Conservation (phyloP, 306 rosid genomes). For the Acacia confusa region DNA sequence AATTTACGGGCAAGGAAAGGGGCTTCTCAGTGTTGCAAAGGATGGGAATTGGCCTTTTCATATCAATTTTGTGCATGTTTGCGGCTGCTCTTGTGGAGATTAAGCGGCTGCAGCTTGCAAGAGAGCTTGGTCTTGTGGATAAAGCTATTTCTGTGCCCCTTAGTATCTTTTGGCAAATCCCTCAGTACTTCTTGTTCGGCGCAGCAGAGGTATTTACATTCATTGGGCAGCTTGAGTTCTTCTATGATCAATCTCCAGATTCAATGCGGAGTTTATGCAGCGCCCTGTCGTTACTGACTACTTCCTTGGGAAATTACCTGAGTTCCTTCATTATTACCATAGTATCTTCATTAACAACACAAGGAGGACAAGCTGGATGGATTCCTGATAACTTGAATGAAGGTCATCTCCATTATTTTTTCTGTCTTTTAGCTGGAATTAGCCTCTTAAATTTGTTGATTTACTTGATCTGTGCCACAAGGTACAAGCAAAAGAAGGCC, state of each 20-base stretch:
- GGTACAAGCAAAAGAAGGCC: slow-evolving; percentile 76
- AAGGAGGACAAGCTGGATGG: slow-evolving; percentile 72
- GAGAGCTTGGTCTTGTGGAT: slow-evolving; percentile 61
- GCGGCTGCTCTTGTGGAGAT: slow-evolving; percentile 89
- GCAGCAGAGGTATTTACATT: slow-evolving; percentile 84
- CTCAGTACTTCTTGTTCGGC: slow-evolving; percentile 87
- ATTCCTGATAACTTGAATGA: slow-evolving; percentile 79
- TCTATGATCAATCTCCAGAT: slow-evolving; percentile 95
- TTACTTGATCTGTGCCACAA: slow-evolving; percentile 58
- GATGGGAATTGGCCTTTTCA: slow-evolving; percentile 86
- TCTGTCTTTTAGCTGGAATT: slow-evolving; percentile 88
- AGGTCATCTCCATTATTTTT: slow-evolving; percentile 80
- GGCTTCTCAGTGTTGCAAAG: slow-evolving; percentile 94
- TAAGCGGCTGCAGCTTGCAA: slow-evolving; percentile 62
- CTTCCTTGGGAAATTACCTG: slow-evolving; percentile 74
- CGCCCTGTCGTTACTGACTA: slow-evolving; percentile 82
- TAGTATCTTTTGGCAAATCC: slow-evolving; percentile 75
- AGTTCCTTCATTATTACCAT: slow-evolving; percentile 81
- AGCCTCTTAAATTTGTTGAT: slow-evolving; percentile 71
- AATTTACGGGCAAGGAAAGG: slow-evolving; percentile 73
- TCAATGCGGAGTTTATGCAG: slow-evolving; percentile 95
- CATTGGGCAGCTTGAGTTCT: slow-evolving; percentile 92
- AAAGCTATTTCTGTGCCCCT: slow-evolving; percentile 66
- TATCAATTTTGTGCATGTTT: slow-evolving; percentile 85
- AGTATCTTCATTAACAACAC: slow-evolving; percentile 75